Percentiles rank a stretch among this genome's conserved stretches.
These are phyloP conservation scores for Proliferodiscus dingleyae DNA, from an alignment of 2,329 filamentous ascomycete species.

Conservation along the genomic window DNA sequence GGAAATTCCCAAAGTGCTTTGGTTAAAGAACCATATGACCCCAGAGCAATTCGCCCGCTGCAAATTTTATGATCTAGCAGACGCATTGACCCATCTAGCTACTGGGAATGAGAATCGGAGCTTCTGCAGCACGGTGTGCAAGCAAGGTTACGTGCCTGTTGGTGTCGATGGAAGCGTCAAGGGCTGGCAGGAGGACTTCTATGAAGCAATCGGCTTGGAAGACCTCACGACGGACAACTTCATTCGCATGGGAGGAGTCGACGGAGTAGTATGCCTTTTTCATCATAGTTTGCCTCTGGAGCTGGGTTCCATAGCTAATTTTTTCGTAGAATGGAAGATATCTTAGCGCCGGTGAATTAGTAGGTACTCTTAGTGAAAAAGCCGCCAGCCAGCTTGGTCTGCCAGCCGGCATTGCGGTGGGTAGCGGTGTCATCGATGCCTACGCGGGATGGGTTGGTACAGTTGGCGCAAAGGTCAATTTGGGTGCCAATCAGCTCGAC, in stretches of 20 bases:
- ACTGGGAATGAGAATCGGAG: conserved; percentile 88
- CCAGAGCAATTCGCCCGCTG: conserved; percentile 82
- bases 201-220: conserved; percentile 77
- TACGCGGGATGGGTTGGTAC: conserved; percentile 99
- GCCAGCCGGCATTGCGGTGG: conserved; percentile 81
- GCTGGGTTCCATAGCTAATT: conserved; percentile 18
- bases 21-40: conserved; percentile 98
- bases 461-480: conserved; percentile 90
- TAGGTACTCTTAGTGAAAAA: conserved; percentile 77
- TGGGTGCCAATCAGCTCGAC: conserved; percentile 63
- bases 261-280: conserved; percentile 78
- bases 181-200: conserved; percentile 96
- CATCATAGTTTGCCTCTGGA: neutral
- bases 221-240: conserved; percentile 84
- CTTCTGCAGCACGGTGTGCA: conserved; percentile 95
- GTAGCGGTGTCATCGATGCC: conserved; percentile 94
- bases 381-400: conserved; percentile 81
- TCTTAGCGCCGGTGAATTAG: conserved; percentile 84
- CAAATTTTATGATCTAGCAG: conserved; percentile 94
- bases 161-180: conserved; percentile 96
- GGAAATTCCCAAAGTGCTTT: conserved; percentile 97
- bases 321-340: conserved; percentile 76
- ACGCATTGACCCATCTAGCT: conserved; percentile 89
- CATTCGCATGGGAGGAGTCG: conserved; percentile 87
- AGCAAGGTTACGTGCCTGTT: conserved; percentile 95